Evolutionary conservation across 225 moss, liverwort and hornwort genomes (phyloP), one percentile per base, ranked within the genome.

Genomic region (Sphagnum tenellum): DNA sequence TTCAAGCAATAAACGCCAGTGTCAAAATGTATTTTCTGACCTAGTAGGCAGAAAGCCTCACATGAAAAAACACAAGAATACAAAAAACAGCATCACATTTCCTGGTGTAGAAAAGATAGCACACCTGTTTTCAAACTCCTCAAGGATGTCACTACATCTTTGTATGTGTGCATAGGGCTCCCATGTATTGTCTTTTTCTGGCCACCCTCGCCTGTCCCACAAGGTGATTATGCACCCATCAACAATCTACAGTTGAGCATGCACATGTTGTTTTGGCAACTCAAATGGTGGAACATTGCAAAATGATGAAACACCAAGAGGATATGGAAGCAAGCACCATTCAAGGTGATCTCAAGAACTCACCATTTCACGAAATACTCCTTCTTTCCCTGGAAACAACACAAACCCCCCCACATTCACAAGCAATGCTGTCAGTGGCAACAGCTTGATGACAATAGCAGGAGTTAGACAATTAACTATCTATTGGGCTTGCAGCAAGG

Each of bases 331-430:
- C 9, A 61, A 61, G 11, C 57, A 57, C 5, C 5, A 8, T 14
- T 57, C 57, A 10, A 46, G 2, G 8, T 57, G 11, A 47, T 13
- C 13, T 55, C 12, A 5, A 12, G 13, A 44, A 82, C 94, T 82
- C 59, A 94, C 94, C 94, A 91, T 80, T 94, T 94, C 49, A 94
- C 87, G 13, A 91, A 75, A 68, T 87, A 89, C 66, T 94, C 94
- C 56, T 87, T 83, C 74, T 91, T 94, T 60, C 94, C 94, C 94
- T 94, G 84, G 62, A 48, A 47, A 65, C 60, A 49, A 48, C 71
- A 50, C 12, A 51, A 14, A 71, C 29, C 29, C 29, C 29, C 29
- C 29, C 29, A 29, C 29, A 29, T 29, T 29, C 29, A 29, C 29
- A 65, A 78, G 11, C 69, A 47, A 59, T 73, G 45, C 10, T 64